Base-by-base conservation (phyloP, 2,329 filamentous ascomycete species). In the Diaporthe citrichinensis region DNA sequence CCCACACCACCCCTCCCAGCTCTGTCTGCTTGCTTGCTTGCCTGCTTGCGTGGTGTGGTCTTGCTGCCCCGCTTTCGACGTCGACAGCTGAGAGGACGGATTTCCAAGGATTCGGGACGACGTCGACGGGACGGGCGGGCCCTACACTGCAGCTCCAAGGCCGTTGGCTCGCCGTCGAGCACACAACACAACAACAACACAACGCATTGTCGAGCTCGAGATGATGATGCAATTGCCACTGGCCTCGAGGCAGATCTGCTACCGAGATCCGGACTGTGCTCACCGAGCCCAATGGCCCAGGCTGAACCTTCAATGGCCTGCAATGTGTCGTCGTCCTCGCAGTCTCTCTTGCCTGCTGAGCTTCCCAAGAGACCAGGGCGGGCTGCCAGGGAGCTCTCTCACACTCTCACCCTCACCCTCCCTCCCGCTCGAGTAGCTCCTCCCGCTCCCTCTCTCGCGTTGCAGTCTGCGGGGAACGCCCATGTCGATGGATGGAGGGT, bases 391-490 rank as follows among this genome's bases (percentile, higher is more conserved):
- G 34, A 73, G 46, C 58, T 65, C n/a, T 51, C 58, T 55, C 49
- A 14, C 53, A 9, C 71, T 57, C 58, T 57, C 59, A 20, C 36
- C 17, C 59, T 41, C 28, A 51, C 49, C 74, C 65, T 67, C 55
- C 53, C 55, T 58, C 59, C 39, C 59, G 39, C 59, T 23, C 59
- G 12, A 46, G 59, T 65, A 65, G 59, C 41, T 65, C 59, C 34
- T 51, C 49, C 51, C 51, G 36, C 46, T 51, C 59, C 55, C 53
- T 71, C 61, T 74, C 74, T 68, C 67, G 55, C 61, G 61, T 67
- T 71, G 73, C 73, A 75, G 53, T 51, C 59, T 75, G 73, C 75
- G 75, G 75, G 75, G 75, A 75, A 55, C 55, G 71, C 62, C 75
- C 75, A 75, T 76, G 75, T 71, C 73, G 31, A 34, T 31, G 46